These are phyloP conservation scores for Neofusicoccum ribis DNA, from an alignment of 2,329 filamentous ascomycete genomes.

Conservation along the genomic window DNA sequence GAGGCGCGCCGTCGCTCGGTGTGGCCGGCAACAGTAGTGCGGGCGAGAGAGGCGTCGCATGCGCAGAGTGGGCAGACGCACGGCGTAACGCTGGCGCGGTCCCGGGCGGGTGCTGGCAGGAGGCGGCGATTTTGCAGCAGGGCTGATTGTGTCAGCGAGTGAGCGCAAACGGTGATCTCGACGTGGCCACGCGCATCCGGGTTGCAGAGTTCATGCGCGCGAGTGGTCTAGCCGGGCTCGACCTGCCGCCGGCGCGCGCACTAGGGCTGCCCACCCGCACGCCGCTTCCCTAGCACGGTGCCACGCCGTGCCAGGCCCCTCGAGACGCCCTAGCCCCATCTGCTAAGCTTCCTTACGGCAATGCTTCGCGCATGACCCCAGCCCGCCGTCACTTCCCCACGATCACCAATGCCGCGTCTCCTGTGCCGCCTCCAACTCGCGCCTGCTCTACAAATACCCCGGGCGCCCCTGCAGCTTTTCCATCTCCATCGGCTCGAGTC, in stretches of 20 bases:
- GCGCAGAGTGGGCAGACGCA: neutral
- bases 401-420: neutral
- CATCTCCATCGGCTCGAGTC: neutral
- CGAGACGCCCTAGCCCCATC: neutral
- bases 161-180: neutral
- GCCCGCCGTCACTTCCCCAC: neutral
- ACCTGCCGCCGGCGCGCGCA: neutral
- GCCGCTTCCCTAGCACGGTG: neutral
- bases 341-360: neutral
- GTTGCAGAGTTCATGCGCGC: neutral
- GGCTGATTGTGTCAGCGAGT: neutral
- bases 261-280: neutral
- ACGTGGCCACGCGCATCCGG: neutral
- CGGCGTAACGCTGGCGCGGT: too few species aligned
- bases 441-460: constrained; percentile 1
- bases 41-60: too few species aligned
- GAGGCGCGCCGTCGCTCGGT: neutral
- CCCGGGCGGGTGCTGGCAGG: neutral
- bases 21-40: neutral
- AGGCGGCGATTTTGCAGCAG: neutral
- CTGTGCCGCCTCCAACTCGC: neutral
- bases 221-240: neutral
- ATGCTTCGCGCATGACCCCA: neutral
- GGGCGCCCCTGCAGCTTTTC: neutral
- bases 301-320: neutral